Evolutionary conservation across 129 eudicot genomes (phyloP), one percentile per base, ranked within the genome.

Genomic region (carrot (Daucus carota)): DNA sequence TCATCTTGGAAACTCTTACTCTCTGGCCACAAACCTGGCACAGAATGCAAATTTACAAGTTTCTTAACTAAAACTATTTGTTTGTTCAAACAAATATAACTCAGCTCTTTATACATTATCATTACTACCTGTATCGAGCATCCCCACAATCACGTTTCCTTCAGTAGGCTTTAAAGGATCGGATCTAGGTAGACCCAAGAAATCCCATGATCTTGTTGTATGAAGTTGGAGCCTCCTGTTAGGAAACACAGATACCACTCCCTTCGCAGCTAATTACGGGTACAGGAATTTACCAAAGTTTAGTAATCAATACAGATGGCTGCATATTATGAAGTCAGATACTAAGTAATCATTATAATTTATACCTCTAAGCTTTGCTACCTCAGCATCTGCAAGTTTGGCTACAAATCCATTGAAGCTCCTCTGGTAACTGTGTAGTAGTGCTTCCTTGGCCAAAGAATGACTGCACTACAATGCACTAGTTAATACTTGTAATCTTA

Each of bases 351-450:
- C 48, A 54, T 60, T 62, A 40, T 48, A 33, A 11, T 10, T 47
- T 2, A 10, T 43, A 77, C 87, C 79, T 34, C 77, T 52, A 50
- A 84, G 40, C 32, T 50, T 73, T 33, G 82, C 75, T 20, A 78
- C 84, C 75, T 83, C 83, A 16, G 66, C 77, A 15, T 45, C 40
- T 4, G 84, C 74, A 6, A 86, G 78, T 60, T 65, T 82, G 33
- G 84, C 89, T 33, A 77, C 87, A 22, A 82, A 86, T 29, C 90
- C 90, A 38, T 83, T 77, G 41, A 83, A 86, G 41, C 83, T 82
- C 75, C 82, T 83, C 29, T 62, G 65, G 26, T 85, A 85, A 40
- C 83, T 79, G 73, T 79, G 28, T 11, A 85, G 71, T 42, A 81
- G 47, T 42, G 76, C 62, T 26, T 85, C 86, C 62, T 75, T 69